Conservation (phyloP, 805 yeast species). For the Wickerhamiella dianesei region DNA sequence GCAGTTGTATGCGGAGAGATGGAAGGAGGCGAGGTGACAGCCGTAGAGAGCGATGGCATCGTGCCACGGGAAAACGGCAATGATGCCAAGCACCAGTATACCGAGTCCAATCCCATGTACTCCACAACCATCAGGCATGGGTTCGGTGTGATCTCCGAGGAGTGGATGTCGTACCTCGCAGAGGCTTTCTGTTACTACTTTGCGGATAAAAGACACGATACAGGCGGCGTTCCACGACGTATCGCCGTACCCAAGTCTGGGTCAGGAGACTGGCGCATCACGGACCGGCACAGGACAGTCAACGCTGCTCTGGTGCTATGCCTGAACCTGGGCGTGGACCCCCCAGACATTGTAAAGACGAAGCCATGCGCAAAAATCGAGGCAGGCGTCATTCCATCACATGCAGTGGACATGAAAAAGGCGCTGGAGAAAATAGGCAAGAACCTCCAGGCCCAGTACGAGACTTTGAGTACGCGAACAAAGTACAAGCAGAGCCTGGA, state of each 20-base stretch:
- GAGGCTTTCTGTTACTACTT: slow-evolving; percentile 66
- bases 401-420: slow-evolving; percentile 70
- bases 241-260: slow-evolving; percentile 39
- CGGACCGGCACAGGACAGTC: slow-evolving; percentile 83
- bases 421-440: slow-evolving; percentile 88
- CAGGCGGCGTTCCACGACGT: slow-evolving; percentile 61
- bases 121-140: slow-evolving; percentile 41
- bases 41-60: neutral
- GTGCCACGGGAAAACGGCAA: neutral
- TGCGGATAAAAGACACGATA: slow-evolving; percentile 83
- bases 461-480: slow-evolving; percentile 72
- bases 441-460: slow-evolving; percentile 75
- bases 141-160: slow-evolving; percentile 25
- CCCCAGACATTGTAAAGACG: slow-evolving; percentile 88
- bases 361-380: slow-evolving; percentile 86
- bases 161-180: slow-evolving; percentile 18
- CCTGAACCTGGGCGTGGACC: slow-evolving; percentile 87
- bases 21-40: neutral
- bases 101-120: slow-evolving; percentile 14
- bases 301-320: slow-evolving; percentile 87
- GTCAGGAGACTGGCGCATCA: slow-evolving; percentile 75
- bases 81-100: neutral
- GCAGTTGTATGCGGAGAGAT: neutral
- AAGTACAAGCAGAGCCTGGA: slow-evolving; percentile 83
- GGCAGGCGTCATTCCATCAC: slow-evolving; percentile 85